Base-by-base conservation (phyloP, 177 flowering plant species). In the Telopea speciosissima region DNA sequence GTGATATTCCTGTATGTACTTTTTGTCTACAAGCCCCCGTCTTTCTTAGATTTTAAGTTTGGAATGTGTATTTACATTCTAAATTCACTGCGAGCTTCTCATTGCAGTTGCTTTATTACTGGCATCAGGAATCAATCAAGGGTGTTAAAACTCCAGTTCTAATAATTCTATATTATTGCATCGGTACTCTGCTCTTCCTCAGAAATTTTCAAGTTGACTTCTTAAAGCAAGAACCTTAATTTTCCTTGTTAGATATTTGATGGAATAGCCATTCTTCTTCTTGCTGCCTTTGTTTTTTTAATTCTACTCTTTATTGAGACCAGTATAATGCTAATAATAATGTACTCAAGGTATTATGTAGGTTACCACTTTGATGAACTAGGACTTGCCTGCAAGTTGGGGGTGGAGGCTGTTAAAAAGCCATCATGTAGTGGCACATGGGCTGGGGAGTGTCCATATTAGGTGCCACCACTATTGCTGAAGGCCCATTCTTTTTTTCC, bases 1-100 rank as follows among this genome's bases (percentile, higher is more conserved):
- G 96, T 63, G 79, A 87, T 70, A 84, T 88, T 73, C 93, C 96
- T 49, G 97, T 94, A 89, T 66, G 88, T 76, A n/a, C 40, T 74
- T 45, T 17, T 67, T 71, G 3, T 78, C 62, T 45, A 42, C 60
- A 65, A n/a, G 31, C 45, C 36, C 40, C 40, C 13, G 8, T 19
- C 33, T 45, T 68, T 19, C 58, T 49, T 71, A 6, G 19, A 49
- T 49, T 49, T 61, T 64, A 28, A 33, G 49, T 36, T 59, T 25
- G 31, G 24, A 21, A n/a, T 58, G 14, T 66, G 33, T 54, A 22
- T 25, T 28, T 8, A 3, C 62, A 31, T 59, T 40, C 19, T 49
- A 19, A 36, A 44, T 62, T 67, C n/a, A 28, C 31, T 28, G 31
- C 2, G 33, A 22, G 21, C 31, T 60, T 56, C 45, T 76, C 44